These are phyloP conservation scores for Daedaleopsis sinensis DNA, from an alignment of 768 basidiomycete genomes.

Conservation along the genomic window DNA sequence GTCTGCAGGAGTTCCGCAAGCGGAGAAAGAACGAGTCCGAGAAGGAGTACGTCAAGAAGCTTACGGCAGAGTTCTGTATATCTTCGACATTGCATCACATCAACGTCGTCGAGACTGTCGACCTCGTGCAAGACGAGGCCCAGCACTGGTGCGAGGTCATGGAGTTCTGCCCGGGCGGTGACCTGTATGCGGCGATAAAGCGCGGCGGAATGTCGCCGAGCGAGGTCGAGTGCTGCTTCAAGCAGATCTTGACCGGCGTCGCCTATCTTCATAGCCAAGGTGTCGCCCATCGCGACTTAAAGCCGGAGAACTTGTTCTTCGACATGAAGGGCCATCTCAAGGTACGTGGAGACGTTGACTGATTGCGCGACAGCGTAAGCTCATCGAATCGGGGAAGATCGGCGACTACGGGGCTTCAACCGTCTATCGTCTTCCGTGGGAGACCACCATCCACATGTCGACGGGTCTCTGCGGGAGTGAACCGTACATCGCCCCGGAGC, in stretches of 20 bases:
- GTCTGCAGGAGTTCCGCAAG: conserved; percentile 90
- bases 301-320: conserved; percentile 97
- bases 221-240: conserved; percentile 98
- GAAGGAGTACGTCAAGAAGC: conserved; percentile 99
- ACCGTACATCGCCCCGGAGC: conserved; percentile 98
- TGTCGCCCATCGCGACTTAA: conserved; percentile 97
- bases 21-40: conserved; percentile 97
- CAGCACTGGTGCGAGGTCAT: conserved; percentile 99
- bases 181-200: conserved; percentile 98
- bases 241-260: conserved; percentile 89
- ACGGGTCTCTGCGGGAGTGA: conserved; percentile 97
- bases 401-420: conserved; percentile 99
- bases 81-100: conserved; percentile 92
- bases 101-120: conserved; percentile 98
- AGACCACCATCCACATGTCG: conserved; percentile 94
- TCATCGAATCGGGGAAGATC: conserved; percentile 57
- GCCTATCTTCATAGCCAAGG: conserved; percentile 94
- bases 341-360: conserved; percentile 48
- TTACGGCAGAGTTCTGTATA: conserved; percentile 98
- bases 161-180: conserved; percentile 99
- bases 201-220: conserved; percentile 90
- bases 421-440: conserved; percentile 99
- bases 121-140: conserved; percentile 97
- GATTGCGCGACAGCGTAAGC: conserved; percentile 2
- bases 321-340: conserved; percentile 92